Base-by-base conservation (phyloP, 2,329 filamentous ascomycete species). In the Stachybotrys elegans region DNA sequence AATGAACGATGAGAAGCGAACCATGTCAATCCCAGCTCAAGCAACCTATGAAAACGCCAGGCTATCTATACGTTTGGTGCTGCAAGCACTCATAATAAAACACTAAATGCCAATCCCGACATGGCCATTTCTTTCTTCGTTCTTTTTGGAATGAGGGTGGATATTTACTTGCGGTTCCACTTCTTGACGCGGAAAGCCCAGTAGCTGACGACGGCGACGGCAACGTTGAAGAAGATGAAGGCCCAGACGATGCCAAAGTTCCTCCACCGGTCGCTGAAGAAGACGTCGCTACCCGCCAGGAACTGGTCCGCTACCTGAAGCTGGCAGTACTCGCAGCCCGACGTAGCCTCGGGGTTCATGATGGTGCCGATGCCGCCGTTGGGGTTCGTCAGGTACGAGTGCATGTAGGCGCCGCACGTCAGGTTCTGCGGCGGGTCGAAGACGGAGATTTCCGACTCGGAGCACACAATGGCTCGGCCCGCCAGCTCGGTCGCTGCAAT, bases 231-330 rank as follows among this genome's bases (percentile, higher is more conserved):
- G 2, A 66, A 44, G 22, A 85, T 71, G 52, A 74, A 86, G 0
- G 69, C 77, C 72, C 78, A 85, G 53, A 85, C 63, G 37, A 85
- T 67, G 3, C 81, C 82, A 47, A 79, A 84, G 56, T 86, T 83
- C 46, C 80, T 68, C 82, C 82, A 86, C 11, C 76, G 51, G 48
- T 79, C 71, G 13, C 44, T 52, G 38, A 70, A 80, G 9, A 56
- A 57, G 25, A 79, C 71, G 19, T 59, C 50, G 13, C 62, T 64
- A 1, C 57, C 62, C 21, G 62, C 60, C 0, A 78, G 54, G 43
- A 57, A 88, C 57, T 86, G 72, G 43, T 78, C 70, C 2, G 82
- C 84, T 22, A 63, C 67, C 3, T 59, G 63, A 53, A 81, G 79
- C 2, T 74, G 71, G 57, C 84, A 88, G 63, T 86, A 86, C 52